phyloP scores from a whole-genome alignment of 2,329 filamentous ascomycete species.

The Tolypocladium cylindrosporum region DNA sequence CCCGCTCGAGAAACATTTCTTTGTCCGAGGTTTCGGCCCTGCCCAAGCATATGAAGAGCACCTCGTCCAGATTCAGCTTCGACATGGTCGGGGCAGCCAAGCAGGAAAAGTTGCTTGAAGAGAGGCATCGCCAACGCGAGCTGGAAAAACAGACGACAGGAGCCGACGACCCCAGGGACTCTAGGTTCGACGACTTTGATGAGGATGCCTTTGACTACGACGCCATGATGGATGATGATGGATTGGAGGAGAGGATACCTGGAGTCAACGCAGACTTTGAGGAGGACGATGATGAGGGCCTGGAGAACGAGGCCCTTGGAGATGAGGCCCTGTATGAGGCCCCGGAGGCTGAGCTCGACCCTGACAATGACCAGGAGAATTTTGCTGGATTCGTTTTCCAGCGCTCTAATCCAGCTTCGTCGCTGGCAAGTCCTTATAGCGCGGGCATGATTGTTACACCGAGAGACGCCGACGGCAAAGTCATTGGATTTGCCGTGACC shows the following conservation, averaged over 20 bases:
- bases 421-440: slow-evolving; percentile 38
- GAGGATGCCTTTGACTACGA: slow-evolving; percentile 52
- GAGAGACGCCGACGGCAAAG: slow-evolving; percentile 41
- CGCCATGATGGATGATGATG: slow-evolving; percentile 55
- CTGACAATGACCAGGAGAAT: slow-evolving; percentile 48
- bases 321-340: slow-evolving; percentile 9
- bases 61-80: slow-evolving; percentile 72
- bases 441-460: slow-evolving; percentile 40
- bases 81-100: slow-evolving; percentile 65
- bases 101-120: slow-evolving; percentile 60
- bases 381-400: slow-evolving; percentile 52
- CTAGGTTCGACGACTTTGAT: slow-evolving; percentile 51
- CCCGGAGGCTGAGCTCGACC: slow-evolving; percentile 25
- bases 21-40: slow-evolving; percentile 39
- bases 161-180: slow-evolving; percentile 32
- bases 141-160: slow-evolving; percentile 44
- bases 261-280: slow-evolving; percentile 30
- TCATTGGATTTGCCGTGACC: slow-evolving; percentile 47
- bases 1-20: slow-evolving; percentile 43
- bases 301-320: slow-evolving; percentile 5
- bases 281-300: slow-evolving; percentile 6
- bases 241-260: slow-evolving; percentile 57
- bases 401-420: slow-evolving; percentile 40
- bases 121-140: slow-evolving; percentile 58
- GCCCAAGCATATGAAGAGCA: slow-evolving; percentile 62